Evolutionary conservation across 176 grass and related monocot species (phyloP).

Genomic region (Echinochloa phyllopogon): DNA sequence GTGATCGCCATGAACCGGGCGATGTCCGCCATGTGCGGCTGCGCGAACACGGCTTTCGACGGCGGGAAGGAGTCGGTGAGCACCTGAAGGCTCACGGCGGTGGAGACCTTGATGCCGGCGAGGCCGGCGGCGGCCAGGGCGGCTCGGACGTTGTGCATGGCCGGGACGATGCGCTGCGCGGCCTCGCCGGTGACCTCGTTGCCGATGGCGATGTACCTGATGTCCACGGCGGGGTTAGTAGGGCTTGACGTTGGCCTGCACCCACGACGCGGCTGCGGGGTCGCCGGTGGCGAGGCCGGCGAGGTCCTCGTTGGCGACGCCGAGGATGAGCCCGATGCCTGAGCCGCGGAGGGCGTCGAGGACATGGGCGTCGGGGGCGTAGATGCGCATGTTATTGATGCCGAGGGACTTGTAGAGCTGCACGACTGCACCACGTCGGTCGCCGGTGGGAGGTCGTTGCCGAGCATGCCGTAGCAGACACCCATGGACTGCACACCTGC

Average conservation of each 20-base stretch:
- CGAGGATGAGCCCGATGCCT: constrained; percentile 51
- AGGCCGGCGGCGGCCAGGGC: constrained; percentile 29
- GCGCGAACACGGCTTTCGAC: constrained; percentile 49
- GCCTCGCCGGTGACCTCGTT: constrained; percentile 51
- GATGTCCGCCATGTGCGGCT: constrained; percentile 32
- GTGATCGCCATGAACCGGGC: constrained; percentile 39
- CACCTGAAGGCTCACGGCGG: constrained; percentile 32
- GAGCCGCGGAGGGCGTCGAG: constrained; percentile 48
- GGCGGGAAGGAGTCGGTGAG: constrained; percentile 57
- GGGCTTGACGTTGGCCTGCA: constrained; percentile 47
- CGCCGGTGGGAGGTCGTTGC: constrained; percentile 52
- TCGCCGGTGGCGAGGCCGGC: background rate
- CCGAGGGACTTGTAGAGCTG: constrained; percentile 59
- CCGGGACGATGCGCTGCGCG: constrained; percentile 50
- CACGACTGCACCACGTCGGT: constrained; percentile 48
- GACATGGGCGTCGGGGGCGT: constrained; percentile 41
- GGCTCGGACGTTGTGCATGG: constrained; percentile 59
- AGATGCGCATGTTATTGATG: constrained; percentile 70
- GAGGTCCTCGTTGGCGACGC: too few relatives aligned
- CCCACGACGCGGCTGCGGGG: constrained; percentile 45
- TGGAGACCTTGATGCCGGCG: constrained; percentile 57
- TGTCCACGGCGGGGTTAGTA: constrained; percentile 51
- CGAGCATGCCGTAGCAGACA: constrained; percentile 13
- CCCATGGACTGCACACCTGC: constrained; percentile 15
- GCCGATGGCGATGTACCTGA: constrained; percentile 67